Percentiles rank a stretch among this genome's conserved stretches.
Conservation (phyloP, 1,284 basidiomycete species). For the Phylloboletellus chloephorus region DNA sequence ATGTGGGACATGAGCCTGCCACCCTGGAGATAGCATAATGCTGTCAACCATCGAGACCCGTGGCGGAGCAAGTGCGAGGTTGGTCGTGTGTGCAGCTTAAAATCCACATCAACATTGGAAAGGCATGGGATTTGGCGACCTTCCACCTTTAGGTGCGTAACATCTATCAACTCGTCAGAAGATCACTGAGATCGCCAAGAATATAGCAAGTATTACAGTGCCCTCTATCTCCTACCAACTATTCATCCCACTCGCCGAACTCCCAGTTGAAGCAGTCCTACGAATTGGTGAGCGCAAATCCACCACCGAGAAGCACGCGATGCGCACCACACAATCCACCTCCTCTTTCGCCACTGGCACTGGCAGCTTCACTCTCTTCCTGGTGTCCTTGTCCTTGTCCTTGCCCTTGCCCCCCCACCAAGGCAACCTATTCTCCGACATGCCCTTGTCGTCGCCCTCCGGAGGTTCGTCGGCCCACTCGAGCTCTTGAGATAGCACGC, state of each 20-base stretch:
- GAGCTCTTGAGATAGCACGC: slow-evolving; percentile 68
- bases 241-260: slow-evolving; percentile 38
- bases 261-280: slow-evolving; percentile 70
- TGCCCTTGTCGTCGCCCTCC: slow-evolving; percentile 6
- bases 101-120: too few species aligned
- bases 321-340: slow-evolving; percentile 35
- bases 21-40: too few species aligned
- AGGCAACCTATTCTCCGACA: slow-evolving; percentile 16
- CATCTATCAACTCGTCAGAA: not conserved
- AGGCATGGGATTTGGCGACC: too few species aligned
- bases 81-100: too few species aligned
- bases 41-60: too few species aligned
- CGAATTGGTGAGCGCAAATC: not conserved
- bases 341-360: slow-evolving; percentile 43
- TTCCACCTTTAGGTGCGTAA: too few species aligned
- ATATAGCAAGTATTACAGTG: not conserved
- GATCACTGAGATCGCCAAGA: not conserved
- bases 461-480: slow-evolving; percentile 38
- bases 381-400: slow-evolving; percentile 11
- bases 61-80: too few species aligned
- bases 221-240: not conserved
- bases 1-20: too few species aligned
- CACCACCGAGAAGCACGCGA: not conserved
- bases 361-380: slow-evolving; percentile 23
- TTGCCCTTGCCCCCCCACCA: slow-evolving; percentile 27